Evolutionary conservation across 352 stramenopile species (phyloP), one percentile per base, ranked within the genome.

Genomic region (Globisporangium lucens): DNA sequence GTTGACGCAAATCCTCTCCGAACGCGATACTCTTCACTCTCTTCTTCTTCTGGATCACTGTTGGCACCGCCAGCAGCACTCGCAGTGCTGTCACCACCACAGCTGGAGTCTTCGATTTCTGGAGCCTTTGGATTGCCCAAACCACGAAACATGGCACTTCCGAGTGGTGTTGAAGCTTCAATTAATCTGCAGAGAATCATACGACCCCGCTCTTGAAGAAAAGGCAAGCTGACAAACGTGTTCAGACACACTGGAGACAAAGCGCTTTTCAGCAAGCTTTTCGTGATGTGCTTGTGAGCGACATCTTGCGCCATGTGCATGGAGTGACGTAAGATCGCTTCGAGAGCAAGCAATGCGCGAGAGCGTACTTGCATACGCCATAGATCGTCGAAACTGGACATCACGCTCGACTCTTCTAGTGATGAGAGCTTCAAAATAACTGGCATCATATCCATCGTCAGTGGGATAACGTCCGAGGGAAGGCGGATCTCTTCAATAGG

Each of bases 341-440:
- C 84, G 1, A 96, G 75, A 27, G 89, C 87, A 13, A 96, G 65
- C 6, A 96, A 57, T 10, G 89, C 87, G 29, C 89, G 81, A 10
- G 89, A 96, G n/a, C 86, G 84, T 24, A 96, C 93, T 70, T 96
- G 89, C 59, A 93, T 79, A 41, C 82, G 78, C 85, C 87, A 94
- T 30, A 96, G 70, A 53, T 87, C 86, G 49, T 94, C 87, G 70
- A 91, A 93, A 2, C 80, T 76, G 2, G 74, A 74, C 56, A 92
- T 74, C 4, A 90, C 73, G 41, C 77, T 87, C 1, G 79, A 88
- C 20, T 92, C 80, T 30, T 93, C 83, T 1, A 96, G 69, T 0
- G 85, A 94, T 0, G 83, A 83, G 0, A 96, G 82, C 57, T 94
- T 83, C 2, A 96, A 63, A 68, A 96, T 92, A 1, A 93, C 80